Evolutionary conservation across 768 basidiomycete genomes (phyloP).

Genomic region (Kwoniella sp.): DNA sequence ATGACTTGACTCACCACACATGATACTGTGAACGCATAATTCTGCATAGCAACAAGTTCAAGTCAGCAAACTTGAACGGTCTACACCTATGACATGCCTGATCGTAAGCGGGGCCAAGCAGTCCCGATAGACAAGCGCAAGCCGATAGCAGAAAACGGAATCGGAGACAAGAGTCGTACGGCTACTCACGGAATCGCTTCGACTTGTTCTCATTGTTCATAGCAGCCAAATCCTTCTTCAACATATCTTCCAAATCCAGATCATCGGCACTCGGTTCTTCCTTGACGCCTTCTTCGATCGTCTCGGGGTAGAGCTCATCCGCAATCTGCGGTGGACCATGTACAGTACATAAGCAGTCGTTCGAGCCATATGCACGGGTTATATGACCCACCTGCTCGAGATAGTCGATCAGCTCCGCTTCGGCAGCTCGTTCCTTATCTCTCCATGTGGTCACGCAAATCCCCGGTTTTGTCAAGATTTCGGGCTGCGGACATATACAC

Average conservation of each 20-base stretch:
- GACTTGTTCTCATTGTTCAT: constrained; percentile 38
- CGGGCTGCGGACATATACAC: too few relatives aligned
- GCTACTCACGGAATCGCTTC: constrained; percentile 34
- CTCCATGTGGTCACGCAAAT: constrained; percentile 38
- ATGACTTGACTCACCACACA: constrained; percentile 36
- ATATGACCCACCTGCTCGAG: constrained; percentile 31
- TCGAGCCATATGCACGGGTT: too few relatives aligned
- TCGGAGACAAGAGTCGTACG: background rate
- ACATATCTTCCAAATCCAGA: constrained; percentile 39
- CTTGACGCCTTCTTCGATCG: constrained; percentile 22
- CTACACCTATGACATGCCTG: too few relatives aligned
- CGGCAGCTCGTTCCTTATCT: constrained; percentile 42
- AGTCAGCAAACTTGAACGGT: too few relatives aligned
- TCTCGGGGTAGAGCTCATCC: constrained; percentile 48
- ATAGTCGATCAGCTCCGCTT: constrained; percentile 42
- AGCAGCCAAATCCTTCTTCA: constrained; percentile 40
- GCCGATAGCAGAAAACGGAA: too few relatives aligned
- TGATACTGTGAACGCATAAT: constrained; percentile 39
- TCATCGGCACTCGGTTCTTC: constrained; percentile 24
- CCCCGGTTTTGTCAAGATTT: constrained; percentile 35
- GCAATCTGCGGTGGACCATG: constrained; percentile 22
- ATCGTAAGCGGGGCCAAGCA: too few relatives aligned
- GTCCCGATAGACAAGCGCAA: too few relatives aligned
- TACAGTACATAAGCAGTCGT: too few relatives aligned
- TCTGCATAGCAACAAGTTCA: constrained; percentile 17